A percentile compares a stretch with the other conserved stretches of the same genome.
phyloP scores from a whole-genome alignment of 2,329 filamentous ascomycete genomes.

The Aspergillus jensenii region DNA sequence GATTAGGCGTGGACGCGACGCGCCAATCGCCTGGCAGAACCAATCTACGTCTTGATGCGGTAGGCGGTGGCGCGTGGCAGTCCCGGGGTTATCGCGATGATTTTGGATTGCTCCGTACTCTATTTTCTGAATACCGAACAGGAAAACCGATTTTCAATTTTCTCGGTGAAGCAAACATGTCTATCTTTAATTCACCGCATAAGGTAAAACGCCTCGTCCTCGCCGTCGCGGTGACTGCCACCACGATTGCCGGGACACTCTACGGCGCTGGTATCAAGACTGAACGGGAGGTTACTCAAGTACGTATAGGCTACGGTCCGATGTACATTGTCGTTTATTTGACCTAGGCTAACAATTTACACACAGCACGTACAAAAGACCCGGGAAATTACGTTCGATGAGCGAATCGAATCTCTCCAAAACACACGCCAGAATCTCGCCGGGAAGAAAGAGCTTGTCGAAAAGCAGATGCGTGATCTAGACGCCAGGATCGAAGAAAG shows the following conservation, averaged over 20 bases:
- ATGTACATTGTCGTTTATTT: too few species aligned
- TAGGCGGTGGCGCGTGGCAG: slow-evolving; percentile 27
- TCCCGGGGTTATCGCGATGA: neutral
- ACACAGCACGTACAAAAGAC: slow-evolving; percentile 46
- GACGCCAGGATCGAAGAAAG: slow-evolving; percentile 43
- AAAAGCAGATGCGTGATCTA: slow-evolving; percentile 57
- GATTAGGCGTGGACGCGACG: slow-evolving; percentile 18
- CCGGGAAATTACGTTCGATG: slow-evolving; percentile 52
- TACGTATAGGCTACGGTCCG: slow-evolving; percentile 25
- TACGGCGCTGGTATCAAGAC: slow-evolving; percentile 62
- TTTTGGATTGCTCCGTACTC: neutral
- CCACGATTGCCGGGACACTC: slow-evolving; percentile 58
- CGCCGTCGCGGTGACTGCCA: slow-evolving; percentile 55
- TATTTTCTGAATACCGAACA: neutral
- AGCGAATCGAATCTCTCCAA: slow-evolving; percentile 57
- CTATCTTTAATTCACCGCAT: slow-evolving; percentile 29
- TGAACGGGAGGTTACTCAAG: slow-evolving; percentile 52
- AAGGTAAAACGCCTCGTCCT: slow-evolving; percentile 52
- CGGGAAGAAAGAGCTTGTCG: slow-evolving; percentile 52
- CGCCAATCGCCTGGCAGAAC: slow-evolving; percentile 26
- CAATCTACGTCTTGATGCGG: slow-evolving; percentile 18
- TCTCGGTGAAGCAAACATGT: slow-evolving; percentile 2
- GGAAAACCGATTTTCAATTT: neutral
- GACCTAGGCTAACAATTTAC: neutral
- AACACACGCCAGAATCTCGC: slow-evolving; percentile 50